Evolutionary conservation across 2,329 filamentous ascomycete species (phyloP), one percentile per base, ranked within the genome.

Genomic region (Tolypocladium ovalisporum): DNA sequence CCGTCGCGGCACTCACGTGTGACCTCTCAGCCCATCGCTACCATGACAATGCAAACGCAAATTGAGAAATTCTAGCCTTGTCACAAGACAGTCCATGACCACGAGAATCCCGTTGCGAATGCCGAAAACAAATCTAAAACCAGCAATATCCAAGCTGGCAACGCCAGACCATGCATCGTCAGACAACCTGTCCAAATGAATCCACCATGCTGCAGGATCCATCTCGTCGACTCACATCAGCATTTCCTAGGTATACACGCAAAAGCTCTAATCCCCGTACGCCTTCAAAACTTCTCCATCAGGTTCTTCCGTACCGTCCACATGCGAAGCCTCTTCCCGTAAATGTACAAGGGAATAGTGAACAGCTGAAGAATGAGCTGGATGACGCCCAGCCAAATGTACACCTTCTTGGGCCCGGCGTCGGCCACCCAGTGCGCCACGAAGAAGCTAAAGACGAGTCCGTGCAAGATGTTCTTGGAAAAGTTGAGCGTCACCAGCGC

Each of bases 401-500:
- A 97, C 0, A 96, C 90, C 13, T 75, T 79, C 72, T 87, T 90
- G 13, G 88, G 79, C 0, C 93, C 92, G 58, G 90, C 86, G 1
- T 73, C 69, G 36, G 88, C 81, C 27, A 97, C 76, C 93, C 93
- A 97, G 56, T 82, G 77, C 4, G 89, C 89, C 64, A 96, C 89
- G 70, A 97, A 97, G 54, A 97, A 76, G 59, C 89, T 84, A 68
- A 96, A 97, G 0, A 96, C 80, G 56, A 97, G 77, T 0, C 93
- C 93, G 65, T 97, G 93, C 32, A 97, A 82, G 57, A 97, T 81
- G 68, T 97, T 97, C 78, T 97, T 97, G 73, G 84, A 86, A 67
- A 97, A 94, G 67, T 97, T 97, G 63, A 97, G 77, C 24, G 93
- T 97, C 17, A 97, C 94, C 37, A 97, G 79, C 3, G 93, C 92